Evolutionary conservation across 345 rosid species (phyloP).

Genomic region (Aquilaria sinensis): DNA sequence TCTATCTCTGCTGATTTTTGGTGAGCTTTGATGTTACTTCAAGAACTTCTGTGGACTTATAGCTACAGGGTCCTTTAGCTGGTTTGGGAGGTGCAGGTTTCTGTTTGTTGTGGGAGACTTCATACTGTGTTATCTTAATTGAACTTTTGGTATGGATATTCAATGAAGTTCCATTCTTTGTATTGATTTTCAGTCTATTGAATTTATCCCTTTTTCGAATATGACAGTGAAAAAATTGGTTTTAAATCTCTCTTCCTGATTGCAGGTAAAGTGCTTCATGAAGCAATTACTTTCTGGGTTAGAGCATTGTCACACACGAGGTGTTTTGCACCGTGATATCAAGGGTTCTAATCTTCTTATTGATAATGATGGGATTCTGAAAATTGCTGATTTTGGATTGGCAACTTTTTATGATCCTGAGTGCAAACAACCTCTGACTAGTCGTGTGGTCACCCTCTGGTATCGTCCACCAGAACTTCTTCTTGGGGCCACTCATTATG

Average conservation of each 20-base stretch:
- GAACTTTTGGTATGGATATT: constrained; percentile 12
- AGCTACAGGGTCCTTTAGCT: constrained; percentile 22
- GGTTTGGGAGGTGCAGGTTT: constrained; percentile 4
- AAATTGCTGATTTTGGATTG: constrained; percentile 80
- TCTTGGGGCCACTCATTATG: constrained; percentile 67
- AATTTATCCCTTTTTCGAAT: neutral
- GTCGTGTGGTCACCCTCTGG: constrained; percentile 84
- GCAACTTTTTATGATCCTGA: constrained; percentile 58
- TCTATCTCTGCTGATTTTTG: constrained; percentile 9
- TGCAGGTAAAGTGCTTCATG: constrained; percentile 75
- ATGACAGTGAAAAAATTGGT: constrained; percentile 1
- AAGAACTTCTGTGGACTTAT: constrained; percentile 5
- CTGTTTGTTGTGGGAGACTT: constrained; percentile 10
- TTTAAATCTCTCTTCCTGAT: constrained; percentile 3
- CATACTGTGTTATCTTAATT: constrained; percentile 6
- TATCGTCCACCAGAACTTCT: constrained; percentile 85
- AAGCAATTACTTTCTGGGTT: constrained; percentile 69
- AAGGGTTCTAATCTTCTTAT: constrained; percentile 75
- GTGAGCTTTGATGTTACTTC: constrained; percentile 8
- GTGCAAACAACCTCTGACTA: constrained; percentile 60
- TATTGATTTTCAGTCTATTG: neutral
- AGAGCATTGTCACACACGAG: constrained; percentile 68
- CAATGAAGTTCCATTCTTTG: neutral
- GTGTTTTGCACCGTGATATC: constrained; percentile 74
- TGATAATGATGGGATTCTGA: constrained; percentile 57